Evolutionary conservation across 2,329 filamentous ascomycete species (phyloP).

Genomic region (Sporothrix sp.): DNA sequence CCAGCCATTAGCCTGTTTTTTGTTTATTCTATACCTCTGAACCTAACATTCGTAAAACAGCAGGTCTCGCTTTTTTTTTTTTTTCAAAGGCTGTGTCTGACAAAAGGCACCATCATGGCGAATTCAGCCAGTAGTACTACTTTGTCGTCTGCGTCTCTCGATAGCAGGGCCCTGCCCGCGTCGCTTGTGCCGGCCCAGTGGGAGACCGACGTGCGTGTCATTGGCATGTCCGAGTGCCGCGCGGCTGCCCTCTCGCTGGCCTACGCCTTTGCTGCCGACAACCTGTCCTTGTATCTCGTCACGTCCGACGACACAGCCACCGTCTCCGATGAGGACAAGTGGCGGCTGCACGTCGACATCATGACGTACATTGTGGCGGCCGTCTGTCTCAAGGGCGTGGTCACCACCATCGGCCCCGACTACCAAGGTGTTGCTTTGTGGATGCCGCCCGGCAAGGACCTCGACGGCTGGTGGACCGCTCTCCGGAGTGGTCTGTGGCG

Average conservation of each 20-base stretch:
- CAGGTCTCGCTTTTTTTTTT: too few species aligned
- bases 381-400: constrained; percentile 63
- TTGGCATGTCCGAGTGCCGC: constrained; percentile 58
- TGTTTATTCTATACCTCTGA: too few species aligned
- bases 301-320: constrained; percentile 47
- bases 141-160: background rate
- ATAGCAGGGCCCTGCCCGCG: background rate
- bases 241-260: constrained; percentile 63
- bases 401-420: constrained; percentile 63
- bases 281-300: constrained; percentile 65
- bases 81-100: too few species aligned
- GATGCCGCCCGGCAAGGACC: constrained; percentile 65
- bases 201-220: constrained; percentile 49
- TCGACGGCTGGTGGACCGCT: constrained; percentile 63
- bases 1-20: too few species aligned
- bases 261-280: constrained; percentile 67
- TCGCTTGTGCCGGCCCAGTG: constrained; percentile 44
- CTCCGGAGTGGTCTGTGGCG: constrained; percentile 70
- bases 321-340: constrained; percentile 57
- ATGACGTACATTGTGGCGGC: constrained; percentile 69
- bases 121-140: constrained; percentile 25
- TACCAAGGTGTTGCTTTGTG: constrained; percentile 72
- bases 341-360: constrained; percentile 66
- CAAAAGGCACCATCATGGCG: constrained; percentile 32
- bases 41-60: background rate